Percentiles rank a stretch among this genome's conserved stretches.
These are phyloP conservation scores for Fusarium sp. DNA, from an alignment of 2,329 filamentous ascomycete species.

Conservation along the genomic window DNA sequence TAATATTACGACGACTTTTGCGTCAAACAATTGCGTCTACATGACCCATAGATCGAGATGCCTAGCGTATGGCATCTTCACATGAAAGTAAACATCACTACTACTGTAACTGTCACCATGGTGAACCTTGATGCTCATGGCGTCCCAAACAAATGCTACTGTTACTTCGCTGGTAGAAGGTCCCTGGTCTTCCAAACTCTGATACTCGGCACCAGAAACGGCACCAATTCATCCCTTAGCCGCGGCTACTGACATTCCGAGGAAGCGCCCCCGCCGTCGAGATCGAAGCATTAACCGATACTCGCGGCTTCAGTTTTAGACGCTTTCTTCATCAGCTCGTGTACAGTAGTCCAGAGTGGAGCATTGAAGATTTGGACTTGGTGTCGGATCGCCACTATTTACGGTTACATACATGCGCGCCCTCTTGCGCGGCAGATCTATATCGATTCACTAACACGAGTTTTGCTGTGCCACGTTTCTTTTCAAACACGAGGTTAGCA, in stretches of 20 bases:
- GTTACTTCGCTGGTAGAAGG: neutral
- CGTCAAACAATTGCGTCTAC: slow-evolving; percentile 9
- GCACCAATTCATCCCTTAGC: slow-evolving; percentile 9
- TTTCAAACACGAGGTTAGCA: slow-evolving; percentile 19
- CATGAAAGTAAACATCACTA: slow-evolving; percentile 1
- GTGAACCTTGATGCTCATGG: neutral
- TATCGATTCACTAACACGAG: slow-evolving; percentile 17
- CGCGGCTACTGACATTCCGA: slow-evolving; percentile 25
- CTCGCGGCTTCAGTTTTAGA: slow-evolving; percentile 13
- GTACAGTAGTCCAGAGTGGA: slow-evolving; percentile 31
- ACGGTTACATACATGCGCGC: slow-evolving; percentile 16
- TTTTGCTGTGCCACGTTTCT: slow-evolving; percentile 13
- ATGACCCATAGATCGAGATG: neutral
- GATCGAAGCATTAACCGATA: slow-evolving; percentile 17
- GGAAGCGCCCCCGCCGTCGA: slow-evolving; percentile 23
- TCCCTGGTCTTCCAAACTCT: slow-evolving; percentile 7
- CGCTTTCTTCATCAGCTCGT: slow-evolving; percentile 10
- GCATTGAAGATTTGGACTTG: slow-evolving; percentile 13
- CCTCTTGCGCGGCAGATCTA: slow-evolving; percentile 18
- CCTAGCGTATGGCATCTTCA: neutral
- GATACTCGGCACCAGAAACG: slow-evolving; percentile 15
- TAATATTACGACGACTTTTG: slow-evolving; percentile 3
- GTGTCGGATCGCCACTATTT: slow-evolving; percentile 22
- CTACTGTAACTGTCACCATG: slow-evolving; percentile 5
- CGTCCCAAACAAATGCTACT: neutral